Percentiles rank a stretch among this genome's conserved stretches.
phyloP scores from a whole-genome alignment of 176 grass and related monocot genomes.

The Areca catechu region DNA sequence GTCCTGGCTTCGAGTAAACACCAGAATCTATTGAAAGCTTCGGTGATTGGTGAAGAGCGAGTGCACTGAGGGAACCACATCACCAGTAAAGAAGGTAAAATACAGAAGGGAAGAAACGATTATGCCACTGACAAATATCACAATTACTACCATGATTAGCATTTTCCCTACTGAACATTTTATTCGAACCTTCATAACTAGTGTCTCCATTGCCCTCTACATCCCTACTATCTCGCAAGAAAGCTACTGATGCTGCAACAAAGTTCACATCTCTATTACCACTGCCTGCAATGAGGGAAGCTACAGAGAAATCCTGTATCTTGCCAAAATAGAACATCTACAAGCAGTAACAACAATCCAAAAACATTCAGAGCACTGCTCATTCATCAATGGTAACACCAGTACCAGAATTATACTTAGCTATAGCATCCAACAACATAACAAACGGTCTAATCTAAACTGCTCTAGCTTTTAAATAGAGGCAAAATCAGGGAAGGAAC shows the following conservation, averaged over 20 bases:
- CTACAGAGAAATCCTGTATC: too few species aligned
- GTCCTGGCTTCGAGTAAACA: too few species aligned
- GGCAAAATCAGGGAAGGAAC: slow-evolving; percentile 1
- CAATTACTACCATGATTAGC: slow-evolving; percentile 17
- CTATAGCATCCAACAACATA: slow-evolving; percentile 4
- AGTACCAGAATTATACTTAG: slow-evolving; percentile 9
- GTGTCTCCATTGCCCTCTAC: not conserved
- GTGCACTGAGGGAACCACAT: not conserved
- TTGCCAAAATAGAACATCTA: too few species aligned
- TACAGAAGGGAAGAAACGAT: slow-evolving; percentile 30
- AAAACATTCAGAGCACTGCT: not conserved
- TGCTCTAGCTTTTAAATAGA: slow-evolving; percentile 22
- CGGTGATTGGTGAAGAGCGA: too few species aligned
- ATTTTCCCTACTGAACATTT: slow-evolving; percentile 14
- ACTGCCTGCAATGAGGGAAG: too few species aligned
- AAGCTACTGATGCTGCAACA: too few species aligned
- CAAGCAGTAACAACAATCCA: too few species aligned
- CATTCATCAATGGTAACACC: not conserved
- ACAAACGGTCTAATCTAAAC: not conserved
- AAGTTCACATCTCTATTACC: too few species aligned
- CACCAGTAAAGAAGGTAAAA: slow-evolving; percentile 33
- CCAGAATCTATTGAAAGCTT: too few species aligned
- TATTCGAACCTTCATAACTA: slow-evolving; percentile 11
- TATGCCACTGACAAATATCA: slow-evolving; percentile 31
- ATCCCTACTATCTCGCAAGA: too few species aligned